Conservation (phyloP, 139 green algal genomes). For the Choricystis sp. region DNA sequence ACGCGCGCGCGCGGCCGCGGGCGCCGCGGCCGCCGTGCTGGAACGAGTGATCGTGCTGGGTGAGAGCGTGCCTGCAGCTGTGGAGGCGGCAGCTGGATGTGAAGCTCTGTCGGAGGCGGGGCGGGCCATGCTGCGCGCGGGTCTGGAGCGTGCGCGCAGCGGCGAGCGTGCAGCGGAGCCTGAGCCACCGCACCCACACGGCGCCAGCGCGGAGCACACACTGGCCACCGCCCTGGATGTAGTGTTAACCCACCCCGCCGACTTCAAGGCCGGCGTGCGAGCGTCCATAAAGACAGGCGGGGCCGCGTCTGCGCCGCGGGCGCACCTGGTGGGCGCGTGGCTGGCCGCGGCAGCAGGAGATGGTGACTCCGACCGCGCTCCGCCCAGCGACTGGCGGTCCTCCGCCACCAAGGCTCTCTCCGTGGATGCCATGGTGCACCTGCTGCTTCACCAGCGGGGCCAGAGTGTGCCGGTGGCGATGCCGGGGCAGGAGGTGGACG, state of each 20-base stretch:
- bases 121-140: not conserved
- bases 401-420: not conserved
- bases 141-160: not conserved
- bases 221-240: too few relatives aligned
- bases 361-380: not conserved
- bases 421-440: not conserved
- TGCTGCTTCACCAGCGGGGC: not conserved
- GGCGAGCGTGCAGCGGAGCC: not conserved
- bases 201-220: too few relatives aligned
- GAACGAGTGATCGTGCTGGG: not conserved
- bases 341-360: not conserved
- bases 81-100: not conserved
- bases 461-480: not conserved
- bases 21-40: not conserved
- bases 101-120: not conserved
- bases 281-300: too few relatives aligned
- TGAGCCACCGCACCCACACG: too few relatives aligned
- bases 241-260: too few relatives aligned
- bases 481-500: not conserved
- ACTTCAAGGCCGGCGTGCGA: not conserved
- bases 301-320: too few relatives aligned
- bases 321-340: not conserved
- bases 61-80: not conserved
- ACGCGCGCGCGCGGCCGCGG: too few relatives aligned
- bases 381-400: not conserved